These are phyloP conservation scores for Brassica nigra DNA, from an alignment of 345 rosid species.

Conservation along the genomic window DNA sequence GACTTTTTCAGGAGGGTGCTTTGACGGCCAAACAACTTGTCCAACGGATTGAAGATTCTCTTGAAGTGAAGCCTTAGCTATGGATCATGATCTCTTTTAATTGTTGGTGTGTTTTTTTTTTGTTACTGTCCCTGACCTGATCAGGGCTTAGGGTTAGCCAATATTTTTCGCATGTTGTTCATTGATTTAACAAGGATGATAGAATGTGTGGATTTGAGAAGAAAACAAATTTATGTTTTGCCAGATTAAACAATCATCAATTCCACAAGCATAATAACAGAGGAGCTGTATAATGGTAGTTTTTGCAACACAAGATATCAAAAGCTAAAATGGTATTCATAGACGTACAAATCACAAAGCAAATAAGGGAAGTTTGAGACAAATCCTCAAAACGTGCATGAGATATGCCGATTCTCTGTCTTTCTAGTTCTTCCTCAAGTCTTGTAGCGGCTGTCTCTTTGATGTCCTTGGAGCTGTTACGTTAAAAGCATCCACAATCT, in stretches of 20 bases:
- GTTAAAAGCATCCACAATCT: constrained; percentile 29
- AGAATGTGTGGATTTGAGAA: background rate
- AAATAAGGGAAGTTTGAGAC: background rate
- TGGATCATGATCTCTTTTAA: constrained; percentile 7
- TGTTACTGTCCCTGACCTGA: background rate
- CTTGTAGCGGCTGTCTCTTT: constrained; percentile 35
- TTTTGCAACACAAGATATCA: background rate
- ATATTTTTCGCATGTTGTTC: background rate
- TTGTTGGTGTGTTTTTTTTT: constrained; percentile 6
- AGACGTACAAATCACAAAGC: background rate
- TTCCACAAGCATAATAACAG: constrained; percentile 20
- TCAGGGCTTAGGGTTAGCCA: constrained; percentile 7
- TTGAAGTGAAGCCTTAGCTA: constrained; percentile 62
- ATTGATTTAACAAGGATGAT: constrained; percentile 3
- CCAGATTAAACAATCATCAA: background rate
- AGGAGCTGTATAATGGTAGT: background rate
- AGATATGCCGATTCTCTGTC: background rate
- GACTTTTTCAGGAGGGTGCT: constrained; percentile 76
- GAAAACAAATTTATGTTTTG: background rate
- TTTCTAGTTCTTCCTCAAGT: constrained; percentile 10
- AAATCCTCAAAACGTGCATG: background rate
- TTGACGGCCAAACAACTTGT: constrained; percentile 68
- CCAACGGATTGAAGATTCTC: constrained; percentile 68
- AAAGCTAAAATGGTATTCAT: background rate
- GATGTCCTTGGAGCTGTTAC: constrained; percentile 37